phyloP scores from a whole-genome alignment of 768 basidiomycete species.

The Tricholoma terreum region DNA sequence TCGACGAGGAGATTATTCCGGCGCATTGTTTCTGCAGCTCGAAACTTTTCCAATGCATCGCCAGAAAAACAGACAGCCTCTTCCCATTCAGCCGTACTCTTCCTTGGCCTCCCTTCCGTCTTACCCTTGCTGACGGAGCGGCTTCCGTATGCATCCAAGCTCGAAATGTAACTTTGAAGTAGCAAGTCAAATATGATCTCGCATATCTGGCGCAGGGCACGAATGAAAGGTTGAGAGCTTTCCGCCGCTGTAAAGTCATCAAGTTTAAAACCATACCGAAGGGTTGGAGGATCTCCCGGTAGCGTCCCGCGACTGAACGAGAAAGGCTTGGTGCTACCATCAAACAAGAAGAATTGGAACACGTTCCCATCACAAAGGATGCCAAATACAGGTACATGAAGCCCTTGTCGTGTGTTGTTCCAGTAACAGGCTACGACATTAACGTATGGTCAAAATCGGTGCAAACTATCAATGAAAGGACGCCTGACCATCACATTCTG shows the following conservation, averaged over 20 bases:
- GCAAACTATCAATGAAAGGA: too few relatives aligned
- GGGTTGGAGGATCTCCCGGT: not conserved
- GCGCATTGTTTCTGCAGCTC: not conserved
- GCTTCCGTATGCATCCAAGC: not conserved
- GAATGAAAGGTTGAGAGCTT: not conserved
- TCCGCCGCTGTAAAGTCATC: not conserved
- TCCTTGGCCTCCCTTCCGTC: not conserved
- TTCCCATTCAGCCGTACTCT: not conserved
- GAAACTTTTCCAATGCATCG: not conserved
- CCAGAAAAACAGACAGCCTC: not conserved
- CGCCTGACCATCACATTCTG: not conserved
- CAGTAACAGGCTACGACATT: not conserved
- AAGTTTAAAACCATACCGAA: not conserved
- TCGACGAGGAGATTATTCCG: not conserved
- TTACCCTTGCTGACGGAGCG: not conserved
- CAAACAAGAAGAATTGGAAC: not conserved
- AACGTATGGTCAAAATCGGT: too few relatives aligned
- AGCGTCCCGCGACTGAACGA: not conserved
- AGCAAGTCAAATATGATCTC: not conserved
- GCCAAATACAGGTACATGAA: not conserved
- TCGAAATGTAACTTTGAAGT: not conserved
- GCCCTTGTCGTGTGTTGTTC: not conserved
- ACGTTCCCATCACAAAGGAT: not conserved
- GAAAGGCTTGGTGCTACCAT: not conserved
- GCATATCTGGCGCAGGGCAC: not conserved